Evolutionary conservation across 2,329 filamentous ascomycete genomes (phyloP), one percentile per base, ranked within the genome.

Genomic region (Colletotrichum tanaceti): DNA sequence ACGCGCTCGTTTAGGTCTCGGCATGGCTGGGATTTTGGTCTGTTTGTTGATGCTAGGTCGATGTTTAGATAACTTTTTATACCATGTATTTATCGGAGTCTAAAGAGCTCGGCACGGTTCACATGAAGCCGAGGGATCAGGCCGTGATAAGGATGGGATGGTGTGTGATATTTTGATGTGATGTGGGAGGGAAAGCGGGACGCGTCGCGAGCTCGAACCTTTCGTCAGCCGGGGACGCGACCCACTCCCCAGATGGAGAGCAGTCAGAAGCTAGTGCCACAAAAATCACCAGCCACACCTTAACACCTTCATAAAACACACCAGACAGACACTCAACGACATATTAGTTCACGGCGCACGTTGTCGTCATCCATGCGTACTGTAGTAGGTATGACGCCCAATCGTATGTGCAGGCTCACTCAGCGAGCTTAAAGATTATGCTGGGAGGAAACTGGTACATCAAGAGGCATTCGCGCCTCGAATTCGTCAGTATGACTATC

Each of bases 1-100:
- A 70, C 77, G 76, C 64, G 77, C 73, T 73, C 75, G 73, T 61
- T 72, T 75, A 22, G 77, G 75, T 63, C 76, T 75, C 62, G 78
- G 77, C 73, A 78, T 78, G 18, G 58, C 43, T 49, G 58, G 24
- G 22, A 10, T 32, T 39, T 41, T 35, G 7, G 32, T 10, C 28
- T 24, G 4, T 16, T 55, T 24, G 41, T 10, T 24, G 52, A 38
- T 67, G 22, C 24, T n/a, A 14, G 10, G 22, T 64, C 5, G 41
- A 46, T 3, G 22, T 54, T 18, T 2, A 10, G 53, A n/a, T 43
- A n/a, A 44, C n/a, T 65, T 10, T 58, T 58, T 10, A 22, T 14
- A 18, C 13, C 14, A 46, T 5, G 18, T 50, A 16, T 10, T 20
- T 24, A 16, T 50, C 16, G 35, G n/a, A 54, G 52, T 35, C 32